Evolutionary conservation across 139 green algal species (phyloP).

Genomic region (Pedinophyceae sp.): DNA sequence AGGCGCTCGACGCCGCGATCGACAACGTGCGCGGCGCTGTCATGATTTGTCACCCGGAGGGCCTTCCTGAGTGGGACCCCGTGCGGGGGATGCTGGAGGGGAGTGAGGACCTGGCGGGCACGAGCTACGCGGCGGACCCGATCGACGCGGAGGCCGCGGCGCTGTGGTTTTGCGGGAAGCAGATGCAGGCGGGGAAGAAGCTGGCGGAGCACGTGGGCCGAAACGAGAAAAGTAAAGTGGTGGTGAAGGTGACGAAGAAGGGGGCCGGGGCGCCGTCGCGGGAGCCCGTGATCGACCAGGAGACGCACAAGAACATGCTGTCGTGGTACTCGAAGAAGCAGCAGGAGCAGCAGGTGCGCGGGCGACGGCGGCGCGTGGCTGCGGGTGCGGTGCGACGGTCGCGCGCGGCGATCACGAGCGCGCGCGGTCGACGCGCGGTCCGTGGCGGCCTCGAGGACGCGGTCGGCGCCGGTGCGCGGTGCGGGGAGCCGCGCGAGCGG

Average conservation of each 20-base stretch:
- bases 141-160: slow-evolving; percentile 31
- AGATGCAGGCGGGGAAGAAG: slow-evolving; percentile 50
- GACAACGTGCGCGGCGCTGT: slow-evolving; percentile 57
- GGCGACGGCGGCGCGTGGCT: too few species aligned
- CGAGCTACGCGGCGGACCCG: slow-evolving; percentile 36
- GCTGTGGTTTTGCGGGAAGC: slow-evolving; percentile 70
- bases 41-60: slow-evolving; percentile 74
- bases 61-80: slow-evolving; percentile 60
- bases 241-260: slow-evolving; percentile 59
- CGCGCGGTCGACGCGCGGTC: too few species aligned
- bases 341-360: slow-evolving; percentile 50
- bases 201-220: slow-evolving; percentile 48
- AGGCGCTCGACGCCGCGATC: slow-evolving; percentile 33
- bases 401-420: too few species aligned
- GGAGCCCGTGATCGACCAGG: slow-evolving; percentile 44
- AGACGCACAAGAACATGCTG: slow-evolving; percentile 77
- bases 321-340: slow-evolving; percentile 73
- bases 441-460: too few species aligned
- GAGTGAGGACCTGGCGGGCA: slow-evolving; percentile 40
- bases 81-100: slow-evolving; percentile 46
- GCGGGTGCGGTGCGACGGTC: too few species aligned
- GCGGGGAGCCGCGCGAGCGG: too few species aligned
- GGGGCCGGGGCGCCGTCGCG: slow-evolving; percentile 37
- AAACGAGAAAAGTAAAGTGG: slow-evolving; percentile 59
- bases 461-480: too few species aligned